These are phyloP conservation scores for Tolypocladium tropicale DNA, from an alignment of 2,329 filamentous ascomycete genomes.

Conservation along the genomic window DNA sequence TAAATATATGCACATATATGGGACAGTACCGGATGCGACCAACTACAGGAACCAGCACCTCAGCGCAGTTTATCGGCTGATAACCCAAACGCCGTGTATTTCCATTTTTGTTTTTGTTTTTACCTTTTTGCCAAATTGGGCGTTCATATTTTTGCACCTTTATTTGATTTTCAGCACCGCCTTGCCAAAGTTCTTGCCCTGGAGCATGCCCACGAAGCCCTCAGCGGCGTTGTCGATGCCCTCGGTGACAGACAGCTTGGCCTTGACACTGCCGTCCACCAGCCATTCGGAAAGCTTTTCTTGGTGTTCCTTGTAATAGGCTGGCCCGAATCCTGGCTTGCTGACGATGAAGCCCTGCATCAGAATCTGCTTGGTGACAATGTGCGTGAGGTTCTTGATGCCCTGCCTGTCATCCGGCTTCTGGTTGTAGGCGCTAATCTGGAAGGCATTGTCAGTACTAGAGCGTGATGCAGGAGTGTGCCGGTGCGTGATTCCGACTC, in stretches of 20 bases:
- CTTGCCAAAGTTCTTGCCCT: slow-evolving; percentile 80
- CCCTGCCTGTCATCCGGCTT: slow-evolving; percentile 45
- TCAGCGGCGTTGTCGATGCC: slow-evolving; percentile 73
- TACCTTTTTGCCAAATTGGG: too few relatives aligned
- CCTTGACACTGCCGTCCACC: slow-evolving; percentile 63
- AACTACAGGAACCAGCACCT: too few relatives aligned
- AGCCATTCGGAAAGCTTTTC: slow-evolving; percentile 69
- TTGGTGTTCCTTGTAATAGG: slow-evolving; percentile 61
- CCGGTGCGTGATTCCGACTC: slow-evolving; percentile 10
- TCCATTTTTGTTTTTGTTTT: too few relatives aligned
- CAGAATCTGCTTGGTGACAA: slow-evolving; percentile 59
- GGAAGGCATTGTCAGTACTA: background rate
- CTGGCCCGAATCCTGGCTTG: slow-evolving; percentile 54
- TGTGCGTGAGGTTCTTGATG: slow-evolving; percentile 52
- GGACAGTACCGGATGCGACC: too few relatives aligned
- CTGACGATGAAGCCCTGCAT: slow-evolving; percentile 69
- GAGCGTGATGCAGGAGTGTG: background rate
- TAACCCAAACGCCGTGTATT: too few relatives aligned
- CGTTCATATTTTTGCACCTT: background rate
- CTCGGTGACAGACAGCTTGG: slow-evolving; percentile 55
- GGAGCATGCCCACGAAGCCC: slow-evolving; percentile 63
- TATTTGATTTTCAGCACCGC: slow-evolving; percentile 56
- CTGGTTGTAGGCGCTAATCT: slow-evolving; percentile 66
- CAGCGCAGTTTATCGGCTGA: too few relatives aligned
- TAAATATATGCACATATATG: too few relatives aligned